Conservation (phyloP, 345 rosid species). For the Pistacia vera region DNA sequence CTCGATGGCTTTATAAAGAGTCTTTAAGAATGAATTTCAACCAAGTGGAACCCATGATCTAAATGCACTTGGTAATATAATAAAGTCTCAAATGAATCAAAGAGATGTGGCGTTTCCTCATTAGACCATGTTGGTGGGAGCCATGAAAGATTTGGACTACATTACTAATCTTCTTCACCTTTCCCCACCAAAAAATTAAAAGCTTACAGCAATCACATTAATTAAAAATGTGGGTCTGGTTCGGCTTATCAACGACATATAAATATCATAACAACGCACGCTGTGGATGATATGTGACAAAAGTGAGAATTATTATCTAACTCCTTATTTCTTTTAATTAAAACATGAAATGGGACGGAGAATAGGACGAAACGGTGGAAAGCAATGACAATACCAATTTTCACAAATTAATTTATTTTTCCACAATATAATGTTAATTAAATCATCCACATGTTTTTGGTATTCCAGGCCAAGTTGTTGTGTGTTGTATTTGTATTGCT, state of each 20-base stretch:
- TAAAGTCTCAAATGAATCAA: conserved; percentile 16
- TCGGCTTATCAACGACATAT: conserved; percentile 24
- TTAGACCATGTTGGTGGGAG: conserved; percentile 33
- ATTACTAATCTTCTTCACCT: neutral
- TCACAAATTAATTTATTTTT: neutral
- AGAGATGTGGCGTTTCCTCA: conserved; percentile 31
- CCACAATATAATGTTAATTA: neutral
- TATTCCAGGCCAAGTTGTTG: neutral
- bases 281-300: conserved; percentile 10
- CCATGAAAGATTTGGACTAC: conserved; percentile 32
- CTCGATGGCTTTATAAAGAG: conserved; percentile 2
- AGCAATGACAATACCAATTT: neutral
- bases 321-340: neutral
- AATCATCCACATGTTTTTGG: neutral
- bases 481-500: neutral
- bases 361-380: conserved; percentile 25
- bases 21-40: conserved; percentile 3
- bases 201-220: neutral
- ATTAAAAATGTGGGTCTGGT: conserved; percentile 19
- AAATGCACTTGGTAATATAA: conserved; percentile 24
- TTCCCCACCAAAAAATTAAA: conserved; percentile 27
- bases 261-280: conserved; percentile 17
- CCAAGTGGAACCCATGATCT: conserved; percentile 34
- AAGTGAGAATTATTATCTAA: conserved; percentile 10
- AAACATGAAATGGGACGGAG: conserved; percentile 19